These are phyloP conservation scores for Rhodotorula sp. DNA, from an alignment of 1,284 basidiomycete species.

Conservation along the genomic window DNA sequence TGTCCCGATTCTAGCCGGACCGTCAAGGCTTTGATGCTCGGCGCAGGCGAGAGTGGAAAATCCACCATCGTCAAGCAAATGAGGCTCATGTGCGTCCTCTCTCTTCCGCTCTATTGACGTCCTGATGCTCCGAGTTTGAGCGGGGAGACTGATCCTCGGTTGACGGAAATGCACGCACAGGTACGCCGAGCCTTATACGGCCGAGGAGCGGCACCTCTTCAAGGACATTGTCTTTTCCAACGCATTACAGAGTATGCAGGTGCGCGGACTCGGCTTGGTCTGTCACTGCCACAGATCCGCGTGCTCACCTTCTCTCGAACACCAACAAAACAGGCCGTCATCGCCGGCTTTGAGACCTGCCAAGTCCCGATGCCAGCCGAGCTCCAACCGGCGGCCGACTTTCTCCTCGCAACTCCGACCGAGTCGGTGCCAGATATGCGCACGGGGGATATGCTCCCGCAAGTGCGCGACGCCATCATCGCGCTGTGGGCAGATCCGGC, in stretches of 20 bases:
- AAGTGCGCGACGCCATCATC: constrained; percentile 43
- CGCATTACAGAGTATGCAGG: constrained; percentile 54
- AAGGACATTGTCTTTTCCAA: constrained; percentile 94
- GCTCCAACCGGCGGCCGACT: constrained; percentile 3
- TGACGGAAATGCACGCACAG: background rate
- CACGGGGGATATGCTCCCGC: constrained; percentile 13
- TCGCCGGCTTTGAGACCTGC: constrained; percentile 18
- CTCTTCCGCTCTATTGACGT: too few relatives aligned
- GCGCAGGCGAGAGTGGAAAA: constrained; percentile 50
- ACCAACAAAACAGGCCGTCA: constrained; percentile 9
- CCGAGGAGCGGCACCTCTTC: constrained; percentile 78
- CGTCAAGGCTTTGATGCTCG: constrained; percentile 27
- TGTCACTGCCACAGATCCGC: background rate
- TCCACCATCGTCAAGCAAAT: constrained; percentile 23
- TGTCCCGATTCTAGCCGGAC: constrained; percentile 2
- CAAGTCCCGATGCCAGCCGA: background rate
- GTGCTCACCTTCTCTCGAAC: too few relatives aligned
- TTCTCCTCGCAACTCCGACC: constrained; percentile 46
- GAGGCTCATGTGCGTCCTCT: constrained; percentile 15
- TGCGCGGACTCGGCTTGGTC: background rate
- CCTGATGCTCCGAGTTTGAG: too few relatives aligned
- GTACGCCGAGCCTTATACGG: constrained; percentile 21
- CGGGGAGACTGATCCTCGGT: background rate
- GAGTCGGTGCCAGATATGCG: constrained; percentile 12
- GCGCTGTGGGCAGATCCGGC: constrained; percentile 38